phyloP scores from a whole-genome alignment of 116 monocot genomes.

The Iris pallida region DNA sequence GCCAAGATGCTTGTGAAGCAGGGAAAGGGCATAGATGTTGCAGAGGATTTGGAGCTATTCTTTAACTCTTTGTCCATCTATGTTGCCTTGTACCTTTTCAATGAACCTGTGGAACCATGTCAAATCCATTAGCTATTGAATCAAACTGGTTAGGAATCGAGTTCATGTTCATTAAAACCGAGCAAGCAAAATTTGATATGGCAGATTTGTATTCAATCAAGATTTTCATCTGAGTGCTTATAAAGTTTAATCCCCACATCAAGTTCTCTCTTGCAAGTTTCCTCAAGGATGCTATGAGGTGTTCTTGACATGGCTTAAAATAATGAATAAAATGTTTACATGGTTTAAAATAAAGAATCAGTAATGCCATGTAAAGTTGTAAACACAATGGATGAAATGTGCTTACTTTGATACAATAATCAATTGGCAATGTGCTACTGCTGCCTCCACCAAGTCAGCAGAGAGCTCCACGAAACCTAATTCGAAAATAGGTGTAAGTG shows the following conservation, averaged over 20 bases:
- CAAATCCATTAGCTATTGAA: background rate
- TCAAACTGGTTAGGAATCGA: no score
- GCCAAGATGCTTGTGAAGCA: constrained; percentile 68
- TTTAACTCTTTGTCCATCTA: constrained; percentile 47
- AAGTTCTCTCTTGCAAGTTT: no score
- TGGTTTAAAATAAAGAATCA: no score
- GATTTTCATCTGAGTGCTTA: no score
- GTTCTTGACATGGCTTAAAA: no score
- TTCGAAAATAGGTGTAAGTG: no score
- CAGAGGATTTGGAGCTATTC: constrained; percentile 55
- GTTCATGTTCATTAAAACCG: background rate
- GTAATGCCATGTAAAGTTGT: no score
- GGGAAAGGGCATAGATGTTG: constrained; percentile 55
- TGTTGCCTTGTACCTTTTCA: constrained; percentile 55
- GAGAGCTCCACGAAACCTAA: constrained; percentile 62
- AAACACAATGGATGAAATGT: no score
- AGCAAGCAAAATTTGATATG: background rate
- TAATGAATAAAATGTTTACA: background rate
- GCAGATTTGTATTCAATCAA: no score
- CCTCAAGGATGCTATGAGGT: no score
- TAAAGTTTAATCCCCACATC: no score
- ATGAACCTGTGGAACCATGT: constrained; percentile 59
- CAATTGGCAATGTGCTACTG: constrained; percentile 66
- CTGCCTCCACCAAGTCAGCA: constrained; percentile 62
- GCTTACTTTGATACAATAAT: constrained; percentile 82